A percentile compares a stretch with the other conserved stretches of the same genome.
phyloP scores from a whole-genome alignment of 1,284 basidiomycete species.

The Phenoliferia sp. region DNA sequence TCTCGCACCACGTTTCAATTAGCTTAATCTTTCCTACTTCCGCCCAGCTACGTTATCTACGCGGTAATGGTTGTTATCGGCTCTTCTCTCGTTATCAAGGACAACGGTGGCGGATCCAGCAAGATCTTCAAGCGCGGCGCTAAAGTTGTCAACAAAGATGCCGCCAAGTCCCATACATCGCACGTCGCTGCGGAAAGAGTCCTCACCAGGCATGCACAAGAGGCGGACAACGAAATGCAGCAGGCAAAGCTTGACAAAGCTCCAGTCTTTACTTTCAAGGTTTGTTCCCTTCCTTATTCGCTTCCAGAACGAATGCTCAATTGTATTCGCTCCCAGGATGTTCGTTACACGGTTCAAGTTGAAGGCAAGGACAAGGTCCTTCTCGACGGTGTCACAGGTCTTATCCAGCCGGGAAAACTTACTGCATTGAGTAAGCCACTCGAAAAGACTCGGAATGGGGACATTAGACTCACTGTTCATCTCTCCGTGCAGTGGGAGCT shows the following conservation, averaged over 20 bases:
- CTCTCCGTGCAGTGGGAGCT: conserved; percentile 27
- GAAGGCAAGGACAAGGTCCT: conserved; percentile 44
- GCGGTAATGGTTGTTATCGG: conserved; percentile 35
- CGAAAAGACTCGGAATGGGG: background rate
- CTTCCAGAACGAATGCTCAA: background rate
- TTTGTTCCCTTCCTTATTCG: background rate
- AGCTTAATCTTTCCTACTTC: conserved; percentile 20
- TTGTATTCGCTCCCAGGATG: conserved; percentile 41
- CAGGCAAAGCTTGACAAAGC: conserved; percentile 20
- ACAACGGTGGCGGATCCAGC: conserved; percentile 34
- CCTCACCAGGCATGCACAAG: conserved; percentile 8
- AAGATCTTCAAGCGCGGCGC: conserved; percentile 38
- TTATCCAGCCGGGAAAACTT: conserved; percentile 48
- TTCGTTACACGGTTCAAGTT: conserved; percentile 47
- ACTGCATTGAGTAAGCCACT: conserved; percentile 25
- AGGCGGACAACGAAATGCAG: conserved; percentile 4
- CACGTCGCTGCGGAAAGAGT: conserved; percentile 12
- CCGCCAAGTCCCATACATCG: conserved; percentile 19
- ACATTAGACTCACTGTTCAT: background rate
- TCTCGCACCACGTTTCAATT: too few relatives aligned
- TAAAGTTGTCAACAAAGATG: conserved; percentile 17
- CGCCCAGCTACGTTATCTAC: conserved; percentile 36
- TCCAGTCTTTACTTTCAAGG: conserved; percentile 34
- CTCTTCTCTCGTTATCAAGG: conserved; percentile 32
- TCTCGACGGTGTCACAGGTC: conserved; percentile 48